Evolutionary conservation across 2,329 filamentous ascomycete species (phyloP), one percentile per base, ranked within the genome.

Genomic region (Graphilbum ipis-grandicollis): DNA sequence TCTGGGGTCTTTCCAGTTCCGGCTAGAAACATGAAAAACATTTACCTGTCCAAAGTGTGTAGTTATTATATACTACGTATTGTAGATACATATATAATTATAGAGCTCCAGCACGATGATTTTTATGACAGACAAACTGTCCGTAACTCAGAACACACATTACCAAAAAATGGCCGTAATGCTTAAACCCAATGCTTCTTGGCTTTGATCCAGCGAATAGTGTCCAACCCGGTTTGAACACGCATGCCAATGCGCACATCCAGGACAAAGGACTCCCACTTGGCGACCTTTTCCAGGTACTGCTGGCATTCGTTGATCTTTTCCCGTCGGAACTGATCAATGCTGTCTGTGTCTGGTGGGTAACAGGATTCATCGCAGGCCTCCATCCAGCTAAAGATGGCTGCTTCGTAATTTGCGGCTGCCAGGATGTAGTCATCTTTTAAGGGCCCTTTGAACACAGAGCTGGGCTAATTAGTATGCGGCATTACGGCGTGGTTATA

Each of bases 331-430:
- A 57, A 63, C 5, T 46, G 53, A 0, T 56, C 52, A 0, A 56
- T 43, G 23, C 47, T 47, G 1, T 46, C 39, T 2, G 35, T 25
- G 6, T 46, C 43, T 1, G 43, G 41, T 3, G 49, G 51, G 41
- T 48, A 56, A 18, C 39, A 39, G 0, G 46, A 48, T 1, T 60
- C 54, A 22, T 56, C 51, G 46, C 59, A 65, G 36, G 62, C 65
- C 48, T 88, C 79, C 39, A 69, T 65, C 86, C 88, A 98, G 1
- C 77, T 61, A 38, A 82, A 72, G 8, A 80, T 83, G 0, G 75
- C 85, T 61, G 90, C 72, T 56, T 98, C 90, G 55, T 94, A 94
- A 45, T 83, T 66, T 2, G 80, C 84, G 1, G 76, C 72, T 0
- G 88, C 82, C 7, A 69, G 61, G 9, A 73, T 63, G 60, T 80